These are phyloP conservation scores for Hirschioporus abietinus DNA, from an alignment of 768 basidiomycete genomes.

Conservation along the genomic window DNA sequence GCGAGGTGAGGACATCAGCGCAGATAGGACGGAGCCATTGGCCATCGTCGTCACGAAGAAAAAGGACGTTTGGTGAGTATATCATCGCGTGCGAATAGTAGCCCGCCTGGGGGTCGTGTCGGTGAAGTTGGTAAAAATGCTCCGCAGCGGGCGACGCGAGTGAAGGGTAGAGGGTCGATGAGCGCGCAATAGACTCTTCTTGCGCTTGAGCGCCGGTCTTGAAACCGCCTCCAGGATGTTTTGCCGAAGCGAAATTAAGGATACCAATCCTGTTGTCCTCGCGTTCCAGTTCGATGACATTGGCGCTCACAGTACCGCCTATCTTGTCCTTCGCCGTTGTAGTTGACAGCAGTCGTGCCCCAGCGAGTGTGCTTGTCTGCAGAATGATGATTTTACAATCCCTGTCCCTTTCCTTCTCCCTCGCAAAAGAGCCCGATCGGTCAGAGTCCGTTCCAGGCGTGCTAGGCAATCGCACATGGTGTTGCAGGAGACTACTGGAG, in stretches of 20 bases:
- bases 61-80: slow-evolving; percentile 56
- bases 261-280: slow-evolving; percentile 43
- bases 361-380: slow-evolving; percentile 61
- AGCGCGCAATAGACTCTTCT: slow-evolving; percentile 75
- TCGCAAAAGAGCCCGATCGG: neutral
- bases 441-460: neutral
- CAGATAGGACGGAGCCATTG: slow-evolving; percentile 49
- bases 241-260: slow-evolving; percentile 75
- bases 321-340: slow-evolving; percentile 14
- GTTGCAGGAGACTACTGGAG: slow-evolving; percentile 5
- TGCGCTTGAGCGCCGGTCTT: slow-evolving; percentile 68
- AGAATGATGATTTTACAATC: slow-evolving; percentile 40
- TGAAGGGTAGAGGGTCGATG: slow-evolving; percentile 63
- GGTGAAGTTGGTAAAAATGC: slow-evolving; percentile 61
- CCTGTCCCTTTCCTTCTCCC: neutral
- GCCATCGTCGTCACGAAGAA: slow-evolving; percentile 63
- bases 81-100: slow-evolving; percentile 80
- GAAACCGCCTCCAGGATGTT: slow-evolving; percentile 74
- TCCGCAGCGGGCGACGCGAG: slow-evolving; percentile 50
- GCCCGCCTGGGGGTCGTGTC: slow-evolving; percentile 36
- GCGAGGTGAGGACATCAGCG: slow-evolving; percentile 63
- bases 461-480: neutral
- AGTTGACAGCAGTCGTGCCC: slow-evolving; percentile 38
- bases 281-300: neutral
- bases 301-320: slow-evolving; percentile 12